Conservation (phyloP, 2,329 filamentous ascomycete genomes). For the Aspergillus felis region DNA sequence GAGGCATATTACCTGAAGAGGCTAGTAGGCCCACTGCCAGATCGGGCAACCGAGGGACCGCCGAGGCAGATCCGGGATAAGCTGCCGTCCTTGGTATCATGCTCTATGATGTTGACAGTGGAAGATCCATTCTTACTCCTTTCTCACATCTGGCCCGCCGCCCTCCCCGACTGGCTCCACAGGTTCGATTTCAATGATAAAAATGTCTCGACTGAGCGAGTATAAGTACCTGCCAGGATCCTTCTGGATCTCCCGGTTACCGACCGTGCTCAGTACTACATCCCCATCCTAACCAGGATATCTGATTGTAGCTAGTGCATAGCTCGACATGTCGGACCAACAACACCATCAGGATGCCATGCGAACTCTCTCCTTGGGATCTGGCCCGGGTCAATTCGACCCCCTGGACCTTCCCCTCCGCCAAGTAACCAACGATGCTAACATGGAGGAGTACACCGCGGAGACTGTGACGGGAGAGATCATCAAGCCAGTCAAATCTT, state of each 20-base stretch:
- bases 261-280: background rate
- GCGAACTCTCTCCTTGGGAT: conserved; percentile 23
- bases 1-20: conserved; percentile 18
- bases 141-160: background rate
- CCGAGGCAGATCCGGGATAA: conserved; percentile 3
- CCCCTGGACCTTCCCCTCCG: conserved; percentile 61
- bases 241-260: background rate
- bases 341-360: conserved; percentile 11
- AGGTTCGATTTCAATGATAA: background rate
- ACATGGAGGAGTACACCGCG: conserved; percentile 63
- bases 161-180: background rate
- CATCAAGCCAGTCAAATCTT: conserved; percentile 51
- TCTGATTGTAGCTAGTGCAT: background rate
- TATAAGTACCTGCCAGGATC: conserved; percentile 3
- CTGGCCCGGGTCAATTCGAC: conserved; percentile 27
- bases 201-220: background rate
- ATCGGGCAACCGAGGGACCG: conserved; percentile 15
- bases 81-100: background rate
- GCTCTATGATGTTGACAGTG: conserved; percentile 1
- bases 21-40: conserved; percentile 10
- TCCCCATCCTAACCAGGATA: background rate
- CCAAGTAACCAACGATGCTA: conserved; percentile 57
- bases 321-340: conserved; percentile 1
- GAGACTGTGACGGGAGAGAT: conserved; percentile 63
- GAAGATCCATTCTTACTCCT: background rate